These are phyloP conservation scores for Cubamyces lactineus DNA, from an alignment of 768 basidiomycete species.

Conservation along the genomic window DNA sequence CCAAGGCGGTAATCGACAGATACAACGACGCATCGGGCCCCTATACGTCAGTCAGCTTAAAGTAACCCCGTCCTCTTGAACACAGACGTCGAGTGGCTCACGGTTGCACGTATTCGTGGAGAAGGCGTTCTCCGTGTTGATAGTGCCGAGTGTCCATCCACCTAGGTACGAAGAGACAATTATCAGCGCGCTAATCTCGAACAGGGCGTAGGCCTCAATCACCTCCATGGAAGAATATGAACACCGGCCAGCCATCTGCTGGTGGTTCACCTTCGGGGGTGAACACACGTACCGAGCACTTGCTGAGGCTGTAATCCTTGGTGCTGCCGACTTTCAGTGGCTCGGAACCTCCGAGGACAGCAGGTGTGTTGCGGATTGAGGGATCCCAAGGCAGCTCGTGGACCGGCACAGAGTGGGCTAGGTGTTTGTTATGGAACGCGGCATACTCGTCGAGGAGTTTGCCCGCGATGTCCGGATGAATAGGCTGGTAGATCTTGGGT, in stretches of 20 bases:
- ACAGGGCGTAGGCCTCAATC: constrained; percentile 17
- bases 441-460: constrained; percentile 70
- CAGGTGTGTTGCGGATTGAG: constrained; percentile 50
- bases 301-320: constrained; percentile 54
- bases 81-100: constrained; percentile 33
- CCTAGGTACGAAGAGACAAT: constrained; percentile 41
- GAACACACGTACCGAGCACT: constrained; percentile 63
- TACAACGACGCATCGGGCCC: constrained; percentile 62
- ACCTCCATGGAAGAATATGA: constrained; percentile 80
- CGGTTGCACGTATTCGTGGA: constrained; percentile 62
- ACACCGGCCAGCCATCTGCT: constrained; percentile 65
- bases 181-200: not conserved
- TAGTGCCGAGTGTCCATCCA: constrained; percentile 77
- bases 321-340: constrained; percentile 59
- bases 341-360: constrained; percentile 59
- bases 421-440: constrained; percentile 56
- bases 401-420: constrained; percentile 50
- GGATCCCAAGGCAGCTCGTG: constrained; percentile 69
- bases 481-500: constrained; percentile 45
- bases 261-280: constrained; percentile 60
- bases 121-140: constrained; percentile 62
- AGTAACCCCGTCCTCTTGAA: constrained; percentile 5
- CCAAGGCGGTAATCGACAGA: constrained; percentile 75
- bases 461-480: constrained; percentile 62
- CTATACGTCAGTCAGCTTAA: constrained; percentile 36